Percentiles rank a stretch among this genome's conserved stretches.
phyloP scores from a whole-genome alignment of 2,329 filamentous ascomycete species.

The Scopulariopsis brevicaulis region DNA sequence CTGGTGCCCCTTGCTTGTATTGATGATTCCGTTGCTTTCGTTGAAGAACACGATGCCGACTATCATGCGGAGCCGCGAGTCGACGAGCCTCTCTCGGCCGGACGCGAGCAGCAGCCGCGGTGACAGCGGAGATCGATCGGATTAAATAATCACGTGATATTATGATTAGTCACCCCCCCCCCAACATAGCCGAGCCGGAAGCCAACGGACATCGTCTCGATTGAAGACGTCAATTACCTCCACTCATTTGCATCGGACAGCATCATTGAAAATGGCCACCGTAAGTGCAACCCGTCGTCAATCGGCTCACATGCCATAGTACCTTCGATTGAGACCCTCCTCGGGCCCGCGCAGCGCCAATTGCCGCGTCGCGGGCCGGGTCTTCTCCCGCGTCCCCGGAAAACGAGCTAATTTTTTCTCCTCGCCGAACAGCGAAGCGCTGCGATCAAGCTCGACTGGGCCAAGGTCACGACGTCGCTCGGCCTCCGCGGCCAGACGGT shows the following conservation, averaged over 20 bases:
- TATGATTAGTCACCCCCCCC: slow-evolving; percentile 2
- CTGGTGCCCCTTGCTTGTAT: no score
- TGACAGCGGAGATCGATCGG: background rate
- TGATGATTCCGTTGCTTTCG: no score
- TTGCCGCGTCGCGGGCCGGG: background rate
- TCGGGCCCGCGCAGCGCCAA: background rate
- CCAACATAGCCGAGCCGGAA: slow-evolving; percentile 3
- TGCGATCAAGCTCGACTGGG: slow-evolving; percentile 99
- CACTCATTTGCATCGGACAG: slow-evolving; percentile 4
- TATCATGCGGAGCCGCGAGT: no score
- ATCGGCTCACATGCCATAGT: background rate
- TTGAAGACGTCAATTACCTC: slow-evolving; percentile 4
- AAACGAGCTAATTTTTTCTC: slow-evolving; percentile 6
- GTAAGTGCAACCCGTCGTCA: slow-evolving; percentile 2
- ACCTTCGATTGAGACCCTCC: background rate
- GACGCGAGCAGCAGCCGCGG: background rate
- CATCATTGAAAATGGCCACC: slow-evolving; percentile 5
- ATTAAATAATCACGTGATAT: background rate
- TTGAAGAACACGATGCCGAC: no score
- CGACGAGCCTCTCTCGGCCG: no score
- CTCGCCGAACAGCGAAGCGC: slow-evolving; percentile 69
- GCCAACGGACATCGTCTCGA: slow-evolving; percentile 2
- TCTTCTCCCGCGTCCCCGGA: background rate
- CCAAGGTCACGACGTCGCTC: slow-evolving; percentile 85
- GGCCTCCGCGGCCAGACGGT: slow-evolving; percentile 94